Conservation (phyloP, 1,139 yeast species). For the Candida glucosophila region DNA sequence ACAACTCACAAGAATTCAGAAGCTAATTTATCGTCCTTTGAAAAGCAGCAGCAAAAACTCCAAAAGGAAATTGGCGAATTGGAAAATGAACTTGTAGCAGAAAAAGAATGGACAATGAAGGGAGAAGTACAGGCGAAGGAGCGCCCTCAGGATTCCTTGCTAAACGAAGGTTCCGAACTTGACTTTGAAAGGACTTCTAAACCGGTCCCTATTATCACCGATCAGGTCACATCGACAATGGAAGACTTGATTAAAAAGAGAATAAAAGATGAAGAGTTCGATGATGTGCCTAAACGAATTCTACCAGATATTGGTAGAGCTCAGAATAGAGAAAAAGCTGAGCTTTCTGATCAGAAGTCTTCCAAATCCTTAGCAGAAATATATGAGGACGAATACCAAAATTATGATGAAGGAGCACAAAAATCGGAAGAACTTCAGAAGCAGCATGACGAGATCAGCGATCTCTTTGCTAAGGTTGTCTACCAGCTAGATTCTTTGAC, state of each 20-base stretch:
- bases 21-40: constrained; percentile 59
- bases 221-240: constrained; percentile 73
- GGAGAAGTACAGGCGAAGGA: constrained; percentile 84
- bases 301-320: constrained; percentile 57
- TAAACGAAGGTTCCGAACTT: constrained; percentile 26
- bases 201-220: constrained; percentile 83
- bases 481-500: constrained; percentile 80
- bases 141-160: constrained; percentile 75
- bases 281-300: constrained; percentile 72
- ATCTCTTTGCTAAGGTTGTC: constrained; percentile 52
- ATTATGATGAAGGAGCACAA: constrained; percentile 31
- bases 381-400: constrained; percentile 77
- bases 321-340: constrained; percentile 41
- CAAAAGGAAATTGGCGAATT: constrained; percentile 69
- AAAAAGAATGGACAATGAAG: constrained; percentile 87
- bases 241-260: constrained; percentile 86
- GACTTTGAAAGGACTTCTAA: constrained; percentile 40
- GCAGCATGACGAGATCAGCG: constrained; percentile 73
- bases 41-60: constrained; percentile 71
- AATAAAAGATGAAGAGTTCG: constrained; percentile 66
- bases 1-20: constrained; percentile 9
- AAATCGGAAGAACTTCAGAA: constrained; percentile 54
- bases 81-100: constrained; percentile 83
- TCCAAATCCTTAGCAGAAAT: constrained; percentile 83
- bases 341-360: constrained; percentile 79